Evolutionary conservation across 169 alveolate genomes (phyloP), one percentile per base, ranked within the genome.

Genomic region (Plasmodium malariae): DNA sequence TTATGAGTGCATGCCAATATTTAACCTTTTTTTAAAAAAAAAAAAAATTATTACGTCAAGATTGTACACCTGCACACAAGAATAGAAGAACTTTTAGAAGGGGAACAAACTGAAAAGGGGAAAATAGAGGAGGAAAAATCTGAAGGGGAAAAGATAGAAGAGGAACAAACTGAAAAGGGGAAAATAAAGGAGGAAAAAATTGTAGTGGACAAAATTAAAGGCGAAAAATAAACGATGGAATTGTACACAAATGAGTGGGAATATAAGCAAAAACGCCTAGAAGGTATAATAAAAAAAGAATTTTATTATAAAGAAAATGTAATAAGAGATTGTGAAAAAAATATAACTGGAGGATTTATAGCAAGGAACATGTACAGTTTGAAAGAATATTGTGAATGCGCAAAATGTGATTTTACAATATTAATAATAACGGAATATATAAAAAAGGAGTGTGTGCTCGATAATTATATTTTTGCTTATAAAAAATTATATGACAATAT

Each of bases 401-500:
- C 21, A 7, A 86, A 36, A 34, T 69, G 87, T 45, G 87, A 86
- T n/a, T 34, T 69, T 69, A 48, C 70, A 26, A 40, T 86, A 69
- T 32, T 86, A 37, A 49, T 86, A 26, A 48, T 86, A 36, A 86
- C 74, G 26, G 92, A 86, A 9, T 86, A 86, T 70, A 48, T 86
- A 11, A 57, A 86, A 63, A 86, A 86, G 30, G 87, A 86, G 9
- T 69, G 87, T 69, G 32, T 69, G 0, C 14, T 86, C 4, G 92
- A 86, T 43, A 60, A 63, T 2, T 70, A 86, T 70, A 49, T 86
- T 12, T 12, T 43, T 0, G 92, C 73, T 7, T 86, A 86, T 36
- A 68, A 69, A 28, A 40, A 54, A n/a, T 55, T 86, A 63, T 72
- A 69, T 59, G 76, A 86, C 4, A 70, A 86, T 70, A 28, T 86